Base-by-base conservation (phyloP, 495 filamentous ascomycete genomes). In the Glutinoglossum americanum region DNA sequence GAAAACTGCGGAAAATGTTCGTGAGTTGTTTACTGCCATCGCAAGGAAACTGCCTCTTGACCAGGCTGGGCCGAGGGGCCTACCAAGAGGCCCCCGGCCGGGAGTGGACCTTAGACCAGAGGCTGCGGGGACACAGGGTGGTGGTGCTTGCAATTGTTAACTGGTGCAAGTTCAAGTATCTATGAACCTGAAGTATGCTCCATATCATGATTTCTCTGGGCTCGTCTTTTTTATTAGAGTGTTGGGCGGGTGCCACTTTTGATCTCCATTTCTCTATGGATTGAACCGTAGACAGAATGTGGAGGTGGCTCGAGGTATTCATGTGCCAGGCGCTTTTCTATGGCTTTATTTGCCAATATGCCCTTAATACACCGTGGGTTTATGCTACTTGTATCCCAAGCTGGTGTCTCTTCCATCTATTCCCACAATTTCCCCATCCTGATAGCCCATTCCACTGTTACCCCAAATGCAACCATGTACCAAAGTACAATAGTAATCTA, bases 21-120 rank as follows among this genome's bases (percentile, higher is more conserved):
- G 82, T 63, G 90, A 97, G 60, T 72, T 98, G 35, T 98, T 98
- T 72, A 95, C 90, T n/a, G 87, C 87, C 19, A 98, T 98, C 62
- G 92, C 92, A 39, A 90, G 85, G 84, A 95, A 94, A 70, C 74
- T 98, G 58, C 92, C 92, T 28, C 80, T 98, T 59, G 92, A 97
- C 62, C 92, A 96, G 68, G 89, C 81, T 53, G 89, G 88, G 17
- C 87, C 89, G 30, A 80, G 89, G 64, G 85, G 85, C 64, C 72
- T 85, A 61, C 76, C 89, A 60, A 75, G 83, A 32, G 82, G 82
- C 59, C 82, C 81, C 60, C 76, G 86, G 65, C 82, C 82, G 53
- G 86, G 87, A 47, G 87, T 94, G 47, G 86, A 85, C 64, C 74
- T 94, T 62, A 76, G 82, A 60, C 84, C 84, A 23, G 87, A 93